phyloP scores from a whole-genome alignment of 441 rosid species.

The Euphorbia corollata region DNA sequence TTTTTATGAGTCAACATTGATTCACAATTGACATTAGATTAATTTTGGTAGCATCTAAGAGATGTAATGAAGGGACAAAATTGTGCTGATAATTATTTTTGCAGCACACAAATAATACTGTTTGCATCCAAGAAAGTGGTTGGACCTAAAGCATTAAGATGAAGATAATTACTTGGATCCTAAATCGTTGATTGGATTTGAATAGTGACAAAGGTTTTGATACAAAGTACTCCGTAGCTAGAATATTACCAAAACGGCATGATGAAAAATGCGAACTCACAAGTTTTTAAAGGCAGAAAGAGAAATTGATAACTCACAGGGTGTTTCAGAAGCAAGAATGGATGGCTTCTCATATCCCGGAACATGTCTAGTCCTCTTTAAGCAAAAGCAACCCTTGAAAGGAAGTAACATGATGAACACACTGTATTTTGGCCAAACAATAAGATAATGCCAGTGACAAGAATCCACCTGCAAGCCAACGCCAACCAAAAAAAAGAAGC shows the following conservation, averaged over 20 bases:
- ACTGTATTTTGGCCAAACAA: neutral
- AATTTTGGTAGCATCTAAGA: neutral
- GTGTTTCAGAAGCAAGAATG: conserved; percentile 66
- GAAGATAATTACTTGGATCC: neutral
- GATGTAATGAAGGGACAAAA: neutral
- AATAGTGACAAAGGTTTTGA: neutral
- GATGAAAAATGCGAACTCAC: neutral
- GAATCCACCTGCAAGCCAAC: conserved; percentile 17
- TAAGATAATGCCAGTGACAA: conserved; percentile 4
- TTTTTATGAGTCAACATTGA: no score
- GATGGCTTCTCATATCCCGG: conserved; percentile 62
- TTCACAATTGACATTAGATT: neutral
- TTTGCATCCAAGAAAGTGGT: neutral
- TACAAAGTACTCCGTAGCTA: neutral
- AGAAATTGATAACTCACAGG: conserved; percentile 38
- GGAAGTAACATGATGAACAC: conserved; percentile 11
- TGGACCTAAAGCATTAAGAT: neutral
- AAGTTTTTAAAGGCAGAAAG: neutral
- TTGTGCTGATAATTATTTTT: neutral
- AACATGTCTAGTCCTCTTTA: conserved; percentile 27
- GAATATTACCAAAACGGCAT: neutral
- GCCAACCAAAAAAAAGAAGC: neutral
- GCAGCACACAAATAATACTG: neutral
- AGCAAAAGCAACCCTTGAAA: conserved; percentile 40
- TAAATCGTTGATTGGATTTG: neutral